Evolutionary conservation across 2,329 filamentous ascomycete species (phyloP).

Genomic region (Xylaria sp.): DNA sequence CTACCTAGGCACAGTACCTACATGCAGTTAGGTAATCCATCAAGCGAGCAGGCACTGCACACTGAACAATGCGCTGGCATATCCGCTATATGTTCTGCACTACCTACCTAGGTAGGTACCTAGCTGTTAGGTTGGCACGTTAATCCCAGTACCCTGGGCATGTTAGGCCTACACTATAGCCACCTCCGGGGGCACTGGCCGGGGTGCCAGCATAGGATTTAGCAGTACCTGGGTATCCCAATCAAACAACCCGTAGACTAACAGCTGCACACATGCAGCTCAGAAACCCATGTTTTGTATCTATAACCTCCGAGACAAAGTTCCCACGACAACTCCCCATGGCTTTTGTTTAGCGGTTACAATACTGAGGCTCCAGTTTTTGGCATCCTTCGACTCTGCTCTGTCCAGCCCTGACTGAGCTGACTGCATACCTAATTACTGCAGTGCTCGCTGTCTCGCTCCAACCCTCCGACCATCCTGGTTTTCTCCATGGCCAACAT

Average conservation of each 20-base stretch:
- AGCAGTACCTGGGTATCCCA: neutral
- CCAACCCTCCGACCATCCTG: neutral
- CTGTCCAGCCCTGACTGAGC: neutral
- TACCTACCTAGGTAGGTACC: neutral
- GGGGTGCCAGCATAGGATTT: neutral
- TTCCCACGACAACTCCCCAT: neutral
- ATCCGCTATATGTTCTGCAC: neutral
- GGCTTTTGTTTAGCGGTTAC: neutral
- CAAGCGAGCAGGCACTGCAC: too few relatives aligned
- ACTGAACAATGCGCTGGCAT: slow-evolving; percentile 6
- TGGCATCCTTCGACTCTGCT: neutral
- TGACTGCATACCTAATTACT: neutral
- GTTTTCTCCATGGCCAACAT: neutral
- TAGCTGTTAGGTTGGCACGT: neutral
- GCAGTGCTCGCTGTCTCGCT: neutral
- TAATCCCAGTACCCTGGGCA: neutral
- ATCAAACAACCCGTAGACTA: neutral
- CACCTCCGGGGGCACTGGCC: neutral
- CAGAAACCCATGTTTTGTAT: slow-evolving; percentile 13
- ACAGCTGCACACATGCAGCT: slow-evolving; percentile 5
- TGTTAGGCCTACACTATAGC: neutral
- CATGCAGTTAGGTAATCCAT: neutral
- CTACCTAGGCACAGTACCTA: slow-evolving; percentile 12
- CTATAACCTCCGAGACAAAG: slow-evolving; percentile 5
- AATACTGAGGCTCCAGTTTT: neutral